Evolutionary conservation across 2,329 filamentous ascomycete species (phyloP).

Genomic region (Alternaria longipes): DNA sequence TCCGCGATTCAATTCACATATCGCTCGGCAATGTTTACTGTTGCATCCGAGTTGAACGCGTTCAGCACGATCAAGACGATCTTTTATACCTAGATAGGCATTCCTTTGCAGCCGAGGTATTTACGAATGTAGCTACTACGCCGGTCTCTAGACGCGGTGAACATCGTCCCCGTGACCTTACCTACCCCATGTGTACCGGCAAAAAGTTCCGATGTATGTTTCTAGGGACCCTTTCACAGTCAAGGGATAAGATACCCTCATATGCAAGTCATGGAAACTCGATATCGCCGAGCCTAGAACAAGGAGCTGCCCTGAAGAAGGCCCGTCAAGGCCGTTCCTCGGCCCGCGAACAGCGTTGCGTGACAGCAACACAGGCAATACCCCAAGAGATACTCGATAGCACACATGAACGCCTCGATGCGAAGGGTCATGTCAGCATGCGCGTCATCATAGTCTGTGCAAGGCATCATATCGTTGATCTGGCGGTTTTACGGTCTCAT

Average conservation of each 20-base stretch:
- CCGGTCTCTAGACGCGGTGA: neutral
- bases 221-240: conserved; percentile 1
- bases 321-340: conserved; percentile 8
- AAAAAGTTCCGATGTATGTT: neutral
- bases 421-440: conserved; percentile 10
- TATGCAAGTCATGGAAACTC: conserved; percentile 4
- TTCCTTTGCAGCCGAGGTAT: neutral
- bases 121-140: conserved; percentile 1
- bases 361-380: conserved; percentile 12
- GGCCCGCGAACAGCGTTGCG: conserved; percentile 13
- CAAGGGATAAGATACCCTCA: neutral
- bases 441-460: conserved; percentile 3
- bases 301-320: conserved; percentile 3
- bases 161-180: conserved; percentile 1
- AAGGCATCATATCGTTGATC: conserved; percentile 1
- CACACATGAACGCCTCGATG: neutral
- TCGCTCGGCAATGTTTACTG: neutral
- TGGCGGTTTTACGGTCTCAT: conserved; percentile 16
- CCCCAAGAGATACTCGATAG: conserved; percentile 8
- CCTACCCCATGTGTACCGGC: neutral
- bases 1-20: neutral
- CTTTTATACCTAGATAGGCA: conserved; percentile 1
- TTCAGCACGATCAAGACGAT: neutral
- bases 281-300: conserved; percentile 9
- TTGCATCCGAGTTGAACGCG: neutral